Percentiles rank a stretch among this genome's conserved stretches.
These are phyloP conservation scores for Hura crepitans DNA, from an alignment of 441 rosid genomes.

Conservation along the genomic window DNA sequence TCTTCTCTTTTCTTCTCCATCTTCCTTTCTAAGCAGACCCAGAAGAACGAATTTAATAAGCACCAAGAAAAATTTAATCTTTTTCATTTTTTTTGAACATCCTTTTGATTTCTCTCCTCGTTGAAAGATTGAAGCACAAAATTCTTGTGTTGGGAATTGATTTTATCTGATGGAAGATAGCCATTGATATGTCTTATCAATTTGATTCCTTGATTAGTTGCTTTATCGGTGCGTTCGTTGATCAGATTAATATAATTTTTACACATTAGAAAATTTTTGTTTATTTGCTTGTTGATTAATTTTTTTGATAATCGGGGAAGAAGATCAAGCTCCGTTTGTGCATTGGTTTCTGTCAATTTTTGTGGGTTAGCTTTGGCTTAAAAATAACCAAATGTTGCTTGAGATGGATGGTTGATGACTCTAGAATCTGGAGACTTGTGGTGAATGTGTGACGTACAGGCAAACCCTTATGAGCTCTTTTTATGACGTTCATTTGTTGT, in stretches of 20 bases:
- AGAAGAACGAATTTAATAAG: constrained; percentile 4
- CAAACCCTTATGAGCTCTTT: constrained; percentile 18
- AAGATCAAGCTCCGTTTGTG: constrained; percentile 22
- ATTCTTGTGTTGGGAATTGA: constrained; percentile 10
- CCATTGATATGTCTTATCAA: constrained; percentile 33
- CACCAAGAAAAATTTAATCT: neutral
- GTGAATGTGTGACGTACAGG: constrained; percentile 47
- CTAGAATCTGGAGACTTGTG: constrained; percentile 5
- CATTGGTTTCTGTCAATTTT: constrained; percentile 2
- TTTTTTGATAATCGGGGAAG: neutral
- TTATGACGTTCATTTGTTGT: constrained; percentile 7
- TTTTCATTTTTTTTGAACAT: neutral
- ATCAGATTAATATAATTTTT: constrained; percentile 6
- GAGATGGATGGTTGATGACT: constrained; percentile 29
- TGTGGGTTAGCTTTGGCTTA: constrained; percentile 13
- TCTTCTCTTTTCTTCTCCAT: constrained; percentile 9
- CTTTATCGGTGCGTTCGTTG: constrained; percentile 47
- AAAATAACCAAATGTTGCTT: constrained; percentile 26
- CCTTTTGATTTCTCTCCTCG: neutral
- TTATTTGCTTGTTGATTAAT: neutral
- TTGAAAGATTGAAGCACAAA: constrained; percentile 2
- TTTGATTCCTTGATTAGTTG: constrained; percentile 25
- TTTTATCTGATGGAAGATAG: constrained; percentile 30
- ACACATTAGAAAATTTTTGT: neutral
- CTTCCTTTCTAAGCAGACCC: constrained; percentile 17